Base-by-base conservation (phyloP, 352 stramenopile species). In the Phytophthora palmivora region DNA sequence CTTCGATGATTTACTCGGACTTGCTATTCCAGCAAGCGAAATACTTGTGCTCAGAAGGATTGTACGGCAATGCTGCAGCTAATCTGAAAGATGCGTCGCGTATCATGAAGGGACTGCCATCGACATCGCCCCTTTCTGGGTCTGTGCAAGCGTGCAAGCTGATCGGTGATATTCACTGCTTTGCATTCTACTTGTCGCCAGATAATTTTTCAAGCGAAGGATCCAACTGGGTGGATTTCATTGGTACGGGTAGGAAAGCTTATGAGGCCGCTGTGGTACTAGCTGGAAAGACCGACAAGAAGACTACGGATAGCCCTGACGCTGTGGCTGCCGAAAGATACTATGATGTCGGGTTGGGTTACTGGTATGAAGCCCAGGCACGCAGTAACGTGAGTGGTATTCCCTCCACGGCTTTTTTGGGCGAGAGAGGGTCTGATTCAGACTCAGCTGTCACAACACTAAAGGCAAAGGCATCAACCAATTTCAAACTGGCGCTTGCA, bases 181-280 rank as follows among this genome's bases (percentile, higher is more conserved):
- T 95, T 58, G 82, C 84, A 18, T 96, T 93, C 54, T 92, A 92
- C 59, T 70, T 96, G 53, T 82, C 85, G 6, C 84, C 85, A 4
- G 52, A 70, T 10, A 64, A 89, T n/a, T 95, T 95, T 58, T 64
- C 57, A 44, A 60, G 47, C 6, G 48, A 69, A 15, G 58, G 51
- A 19, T 61, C 58, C 1, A 76, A 50, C 8, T 96, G 87, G 87
- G 51, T 91, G 33, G 58, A 78, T 0, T 94, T 96, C 38, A 74
- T 96, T 9, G 43, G 55, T 5, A 54, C 71, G 45, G 84, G 85
- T 14, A 61, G 77, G 22, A 73, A 79, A 21, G 82, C 87, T 4
- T 94, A 92, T 39, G 67, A 84, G 52, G 64, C 63, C 5, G 63
- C 75, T 22, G 53, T 72, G 11, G 45, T 62, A 41, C 55, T 81